Evolutionary conservation across 2,329 filamentous ascomycete species (phyloP), one percentile per base, ranked within the genome.

Genomic region (Venturia asperata): DNA sequence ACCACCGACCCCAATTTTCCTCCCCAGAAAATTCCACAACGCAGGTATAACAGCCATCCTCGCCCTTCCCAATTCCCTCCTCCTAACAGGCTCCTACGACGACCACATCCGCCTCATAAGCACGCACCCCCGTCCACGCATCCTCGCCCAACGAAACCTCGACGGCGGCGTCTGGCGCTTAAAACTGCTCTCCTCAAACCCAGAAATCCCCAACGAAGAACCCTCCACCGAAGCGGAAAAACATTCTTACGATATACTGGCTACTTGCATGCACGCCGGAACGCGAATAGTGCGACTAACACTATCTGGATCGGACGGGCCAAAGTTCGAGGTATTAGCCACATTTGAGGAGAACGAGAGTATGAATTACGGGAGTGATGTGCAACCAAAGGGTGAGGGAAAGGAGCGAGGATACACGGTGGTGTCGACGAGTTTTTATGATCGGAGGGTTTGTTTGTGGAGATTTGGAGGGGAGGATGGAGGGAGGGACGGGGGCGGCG

Each of bases 191-290:
- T 71, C 74, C 2, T 63, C 21, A 17, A 11, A 67, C 69, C 17
- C 69, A 69, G 6, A 30, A 15, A 2, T 9, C 39, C 39, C 4
- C 9, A 10, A 10, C 9, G 52, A 15, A 47, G 55, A 64, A 61
- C 27, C 17, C 5, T 5, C 11, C 24, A 15, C 24, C 24, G 21
- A 30, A 34, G n/a, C 30, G 66, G 52, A 65, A 37, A 11, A 27
- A 67, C 15, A 69, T 70, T 34, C 49, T 1, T 62, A 61, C 17
- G 67, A 68, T 9, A 77, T 95, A n/a, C 78, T 97, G 49, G 92
- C 88, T 19, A 96, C 91, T 58, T 97, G 94, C 72, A 97, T 97
- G 93, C 89, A 97, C 78, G 91, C 89, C 2, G 94, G 94, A 0
- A 82, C 85, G 11, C 84, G 87, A 64, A 77, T 97, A n/a, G 73